These are phyloP conservation scores for Debaryomyces subglobosus DNA, from an alignment of 1,139 yeast species.

Conservation along the genomic window DNA sequence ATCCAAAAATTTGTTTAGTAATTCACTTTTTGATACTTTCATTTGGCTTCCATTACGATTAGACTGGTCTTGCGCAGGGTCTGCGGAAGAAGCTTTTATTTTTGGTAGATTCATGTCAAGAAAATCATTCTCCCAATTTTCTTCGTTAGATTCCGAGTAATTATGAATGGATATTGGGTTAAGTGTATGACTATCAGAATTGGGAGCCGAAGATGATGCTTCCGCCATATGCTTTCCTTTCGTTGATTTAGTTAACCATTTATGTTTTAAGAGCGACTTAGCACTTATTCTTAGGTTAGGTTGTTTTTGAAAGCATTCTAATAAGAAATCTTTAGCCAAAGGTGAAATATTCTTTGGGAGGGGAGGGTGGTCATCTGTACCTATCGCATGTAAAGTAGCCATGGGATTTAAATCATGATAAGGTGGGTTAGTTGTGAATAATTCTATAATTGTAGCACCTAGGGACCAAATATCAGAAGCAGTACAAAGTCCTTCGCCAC, in stretches of 20 bases:
- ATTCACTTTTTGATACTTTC: slow-evolving; percentile 28
- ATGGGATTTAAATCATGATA: slow-evolving; percentile 79
- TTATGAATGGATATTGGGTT: slow-evolving; percentile 21
- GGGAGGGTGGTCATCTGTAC: slow-evolving; percentile 80
- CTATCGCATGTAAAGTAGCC: slow-evolving; percentile 92
- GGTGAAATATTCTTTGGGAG: slow-evolving; percentile 65
- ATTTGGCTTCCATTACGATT: slow-evolving; percentile 9
- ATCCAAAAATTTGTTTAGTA: slow-evolving; percentile 36
- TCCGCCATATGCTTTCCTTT: slow-evolving; percentile 1
- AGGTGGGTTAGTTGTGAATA: slow-evolving; percentile 87
- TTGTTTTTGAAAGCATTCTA: slow-evolving; percentile 78
- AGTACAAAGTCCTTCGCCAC: slow-evolving; percentile 83
- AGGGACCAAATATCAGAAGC: slow-evolving; percentile 93
- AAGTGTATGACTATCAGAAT: not conserved
- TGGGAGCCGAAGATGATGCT: not conserved
- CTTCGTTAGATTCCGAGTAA: slow-evolving; percentile 34
- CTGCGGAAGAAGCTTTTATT: slow-evolving; percentile 1
- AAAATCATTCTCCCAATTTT: slow-evolving; percentile 43
- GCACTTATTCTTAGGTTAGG: slow-evolving; percentile 66
- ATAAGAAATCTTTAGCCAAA: slow-evolving; percentile 61
- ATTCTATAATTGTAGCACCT: slow-evolving; percentile 90
- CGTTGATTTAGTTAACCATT: slow-evolving; percentile 52
- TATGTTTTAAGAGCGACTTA: slow-evolving; percentile 55
- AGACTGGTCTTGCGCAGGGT: slow-evolving; percentile 7
- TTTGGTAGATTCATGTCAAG: slow-evolving; percentile 21